Evolutionary conservation across 1,284 basidiomycete genomes (phyloP), one percentile per base, ranked within the genome.

Genomic region (Ceratobasidium sp.): DNA sequence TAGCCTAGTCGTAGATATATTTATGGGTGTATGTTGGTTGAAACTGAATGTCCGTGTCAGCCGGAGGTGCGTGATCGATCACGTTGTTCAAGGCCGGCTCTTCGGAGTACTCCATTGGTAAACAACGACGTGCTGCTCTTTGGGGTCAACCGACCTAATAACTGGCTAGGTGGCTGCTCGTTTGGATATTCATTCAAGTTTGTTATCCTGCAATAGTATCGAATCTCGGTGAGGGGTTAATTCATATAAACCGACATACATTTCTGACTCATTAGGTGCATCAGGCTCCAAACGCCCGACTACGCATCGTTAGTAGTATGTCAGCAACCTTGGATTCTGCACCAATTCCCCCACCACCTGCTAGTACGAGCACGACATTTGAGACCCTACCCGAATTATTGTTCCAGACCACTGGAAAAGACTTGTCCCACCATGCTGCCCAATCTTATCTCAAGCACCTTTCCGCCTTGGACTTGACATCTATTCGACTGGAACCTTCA

Each of bases 401-500:
- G n/a, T 75, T 62, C 38, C 73, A 75, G 20, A 38, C 44, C 20
- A 50, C 60, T 14, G 73, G 73, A 27, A 57, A 66, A 64, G 73
- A 75, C 55, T 46, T 65, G n/a, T 65, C 73, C 35, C 60, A 66
- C 38, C 52, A 38, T 65, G 52, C 30, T 12, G 73, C 74, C 20
- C 70, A 80, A 27, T 75, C 78, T 7, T 94, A 94, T 82, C 87
- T 94, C 30, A 83, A 86, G n/a, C 88, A 90, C 62, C 86, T 96
- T 50, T 89, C 91, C 1, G 88, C 89, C 8, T 88, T 94, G 35
- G 86, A 91, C 1, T 88, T 96, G 38, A 83, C 88, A 52, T 88
- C 90, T 35, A 88, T 97, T 27, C 85, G 91, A 38, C 84, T 90
- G 1, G 92, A 96, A 82, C 96, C 96, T 0, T 86, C 90, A 1